Evolutionary conservation across 2,329 filamentous ascomycete species (phyloP).

Genomic region (Fusarium mundagurra): DNA sequence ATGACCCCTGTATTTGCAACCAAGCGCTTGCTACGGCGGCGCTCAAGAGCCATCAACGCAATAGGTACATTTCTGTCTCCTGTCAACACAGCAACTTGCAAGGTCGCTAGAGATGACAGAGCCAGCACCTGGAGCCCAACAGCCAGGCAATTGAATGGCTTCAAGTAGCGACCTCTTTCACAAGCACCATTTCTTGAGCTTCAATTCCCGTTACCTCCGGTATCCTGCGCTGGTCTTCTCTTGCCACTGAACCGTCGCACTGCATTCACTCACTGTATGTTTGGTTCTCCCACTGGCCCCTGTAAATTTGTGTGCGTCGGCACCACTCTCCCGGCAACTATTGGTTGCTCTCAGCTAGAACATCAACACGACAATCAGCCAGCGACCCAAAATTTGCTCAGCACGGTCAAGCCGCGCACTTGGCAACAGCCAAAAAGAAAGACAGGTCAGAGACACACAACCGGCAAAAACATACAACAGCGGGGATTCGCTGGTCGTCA

Average conservation of each 20-base stretch:
- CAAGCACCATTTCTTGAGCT: neutral
- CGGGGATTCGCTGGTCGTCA: conserved; percentile 11
- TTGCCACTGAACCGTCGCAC: too few species aligned
- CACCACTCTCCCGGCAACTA: neutral
- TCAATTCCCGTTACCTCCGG: neutral
- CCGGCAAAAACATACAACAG: neutral
- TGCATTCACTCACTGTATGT: neutral
- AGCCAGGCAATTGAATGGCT: too few species aligned
- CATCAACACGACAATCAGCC: too few species aligned
- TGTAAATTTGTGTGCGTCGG: neutral
- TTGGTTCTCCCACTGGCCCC: neutral
- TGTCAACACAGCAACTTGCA: neutral
- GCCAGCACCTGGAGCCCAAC: neutral
- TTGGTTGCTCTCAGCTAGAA: neutral
- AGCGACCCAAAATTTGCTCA: too few species aligned
- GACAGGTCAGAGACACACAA: accelerated
- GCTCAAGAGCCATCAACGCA: neutral
- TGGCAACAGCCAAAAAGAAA: neutral
- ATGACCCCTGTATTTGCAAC: neutral
- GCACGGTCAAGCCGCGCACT: neutral
- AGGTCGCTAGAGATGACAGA: neutral
- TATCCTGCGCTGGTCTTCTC: too few species aligned
- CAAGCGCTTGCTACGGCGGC: neutral
- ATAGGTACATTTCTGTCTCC: neutral
- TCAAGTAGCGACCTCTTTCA: neutral